Conservation (phyloP, 1,284 basidiomycete genomes). For the Kwoniella shivajii region DNA sequence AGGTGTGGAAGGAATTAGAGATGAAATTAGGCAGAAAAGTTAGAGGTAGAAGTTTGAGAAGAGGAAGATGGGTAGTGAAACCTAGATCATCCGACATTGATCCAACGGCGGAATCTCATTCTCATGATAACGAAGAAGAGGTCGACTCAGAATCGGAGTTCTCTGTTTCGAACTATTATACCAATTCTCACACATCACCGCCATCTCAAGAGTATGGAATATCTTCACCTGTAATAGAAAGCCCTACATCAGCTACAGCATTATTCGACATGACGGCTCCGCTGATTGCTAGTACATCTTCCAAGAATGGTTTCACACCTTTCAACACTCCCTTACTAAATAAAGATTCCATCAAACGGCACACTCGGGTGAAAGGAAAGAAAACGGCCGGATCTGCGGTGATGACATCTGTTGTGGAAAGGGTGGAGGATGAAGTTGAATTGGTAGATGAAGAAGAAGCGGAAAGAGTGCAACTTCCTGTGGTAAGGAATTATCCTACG, state of each 20-base stretch:
- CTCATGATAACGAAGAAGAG: background rate
- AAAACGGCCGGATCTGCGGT: background rate
- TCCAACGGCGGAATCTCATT: background rate
- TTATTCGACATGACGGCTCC: constrained; percentile 33
- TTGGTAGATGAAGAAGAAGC: background rate
- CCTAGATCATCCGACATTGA: background rate
- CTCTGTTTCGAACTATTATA: constrained; percentile 4
- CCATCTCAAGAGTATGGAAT: constrained; percentile 1
- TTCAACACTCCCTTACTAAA: constrained; percentile 25
- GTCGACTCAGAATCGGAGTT: background rate
- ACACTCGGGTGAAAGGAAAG: constrained; percentile 9
- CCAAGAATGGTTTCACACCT: constrained; percentile 19
- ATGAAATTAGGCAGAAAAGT: constrained; percentile 19
- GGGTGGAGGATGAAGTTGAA: background rate
- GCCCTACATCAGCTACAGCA: constrained; percentile 10
- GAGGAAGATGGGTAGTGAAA: constrained; percentile 24
- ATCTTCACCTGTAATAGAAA: constrained; percentile 7
- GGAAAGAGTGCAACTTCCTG: background rate
- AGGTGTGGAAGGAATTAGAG: constrained; percentile 27
- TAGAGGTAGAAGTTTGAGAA: constrained; percentile 6
- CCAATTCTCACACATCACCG: background rate
- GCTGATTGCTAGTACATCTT: constrained; percentile 18
- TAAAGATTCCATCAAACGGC: constrained; percentile 18
- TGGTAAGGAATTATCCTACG: too few relatives aligned
- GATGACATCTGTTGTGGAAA: background rate